Evolutionary conservation across 805 yeast species (phyloP).

Genomic region (Cyberlindnera amylophila): DNA sequence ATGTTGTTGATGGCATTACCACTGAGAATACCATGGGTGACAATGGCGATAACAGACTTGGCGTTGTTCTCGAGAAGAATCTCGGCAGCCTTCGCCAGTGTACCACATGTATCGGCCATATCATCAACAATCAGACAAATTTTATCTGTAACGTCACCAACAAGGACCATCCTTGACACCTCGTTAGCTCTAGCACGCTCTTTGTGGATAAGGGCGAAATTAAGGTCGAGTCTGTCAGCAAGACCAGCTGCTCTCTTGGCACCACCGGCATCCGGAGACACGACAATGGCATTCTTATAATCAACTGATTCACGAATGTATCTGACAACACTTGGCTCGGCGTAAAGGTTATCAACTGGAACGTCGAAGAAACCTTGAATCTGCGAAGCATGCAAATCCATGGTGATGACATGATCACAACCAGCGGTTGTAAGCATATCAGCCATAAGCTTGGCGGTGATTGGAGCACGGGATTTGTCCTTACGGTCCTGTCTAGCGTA

Average conservation of each 20-base stretch:
- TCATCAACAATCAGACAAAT: constrained; percentile 79
- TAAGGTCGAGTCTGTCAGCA: constrained; percentile 74
- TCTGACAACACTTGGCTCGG: constrained; percentile 77
- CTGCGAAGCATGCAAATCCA: constrained; percentile 88
- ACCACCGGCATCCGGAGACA: constrained; percentile 90
- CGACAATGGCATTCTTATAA: constrained; percentile 61
- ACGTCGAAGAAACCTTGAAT: constrained; percentile 82
- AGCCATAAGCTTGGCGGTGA: constrained; percentile 81
- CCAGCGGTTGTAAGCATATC: constrained; percentile 81
- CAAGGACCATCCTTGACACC: constrained; percentile 79
- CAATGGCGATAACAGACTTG: constrained; percentile 71
- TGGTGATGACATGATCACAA: constrained; percentile 80
- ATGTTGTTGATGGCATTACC: constrained; percentile 72
- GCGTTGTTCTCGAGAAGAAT: constrained; percentile 66
- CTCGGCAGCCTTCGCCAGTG: constrained; percentile 79
- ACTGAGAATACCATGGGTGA: constrained; percentile 76
- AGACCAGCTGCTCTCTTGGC: constrained; percentile 85
- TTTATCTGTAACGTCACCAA: constrained; percentile 77
- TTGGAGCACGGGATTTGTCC: constrained; percentile 82
- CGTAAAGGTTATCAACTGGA: constrained; percentile 81
- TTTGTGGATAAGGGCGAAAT: constrained; percentile 81
- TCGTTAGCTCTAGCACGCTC: constrained; percentile 83
- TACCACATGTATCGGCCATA: constrained; percentile 90
- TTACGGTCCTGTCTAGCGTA: constrained; percentile 88
- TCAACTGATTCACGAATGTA: constrained; percentile 63